These are phyloP conservation scores for Malus sieversii DNA, from an alignment of 306 rosid genomes.

Conservation along the genomic window DNA sequence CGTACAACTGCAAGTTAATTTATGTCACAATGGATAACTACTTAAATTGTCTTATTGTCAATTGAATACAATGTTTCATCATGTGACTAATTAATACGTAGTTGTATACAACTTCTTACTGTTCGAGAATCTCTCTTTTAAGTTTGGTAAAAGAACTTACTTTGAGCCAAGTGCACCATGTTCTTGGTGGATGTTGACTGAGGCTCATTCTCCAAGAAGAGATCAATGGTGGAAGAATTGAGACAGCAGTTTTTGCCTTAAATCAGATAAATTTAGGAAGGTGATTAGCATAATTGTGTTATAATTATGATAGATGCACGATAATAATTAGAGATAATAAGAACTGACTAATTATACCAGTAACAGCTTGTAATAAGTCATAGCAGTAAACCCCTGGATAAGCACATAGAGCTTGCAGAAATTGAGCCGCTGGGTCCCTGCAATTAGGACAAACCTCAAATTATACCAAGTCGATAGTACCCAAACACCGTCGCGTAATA, in stretches of 20 bases:
- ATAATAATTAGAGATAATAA: not conserved
- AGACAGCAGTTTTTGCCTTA: slow-evolving; percentile 79
- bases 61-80: too few relatives aligned
- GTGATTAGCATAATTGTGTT: not conserved
- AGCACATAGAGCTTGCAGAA: slow-evolving; percentile 40
- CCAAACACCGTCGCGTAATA: too few relatives aligned
- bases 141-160: slow-evolving; percentile 26
- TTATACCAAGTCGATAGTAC: not conserved
- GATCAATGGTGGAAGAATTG: slow-evolving; percentile 62
- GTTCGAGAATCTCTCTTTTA: too few relatives aligned
- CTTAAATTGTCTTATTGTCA: too few relatives aligned
- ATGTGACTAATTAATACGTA: too few relatives aligned
- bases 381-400: slow-evolving; percentile 52
- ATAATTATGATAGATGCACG: not conserved
- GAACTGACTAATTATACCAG: slow-evolving; percentile 31
- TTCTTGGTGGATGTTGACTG: slow-evolving; percentile 77
- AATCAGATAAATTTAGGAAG: not conserved
- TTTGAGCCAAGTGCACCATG: slow-evolving; percentile 80
- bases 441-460: slow-evolving; percentile 4
- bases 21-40: not conserved
- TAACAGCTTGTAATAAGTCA: slow-evolving; percentile 44
- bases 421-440: slow-evolving; percentile 37
- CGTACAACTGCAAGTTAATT: slow-evolving; percentile 44
- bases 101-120: too few relatives aligned
- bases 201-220: slow-evolving; percentile 60